A percentile compares a stretch with the other conserved stretches of the same genome.
Evolutionary conservation across 2,329 filamentous ascomycete species (phyloP).

Genomic region (Aspergillus sclerotialis): DNA sequence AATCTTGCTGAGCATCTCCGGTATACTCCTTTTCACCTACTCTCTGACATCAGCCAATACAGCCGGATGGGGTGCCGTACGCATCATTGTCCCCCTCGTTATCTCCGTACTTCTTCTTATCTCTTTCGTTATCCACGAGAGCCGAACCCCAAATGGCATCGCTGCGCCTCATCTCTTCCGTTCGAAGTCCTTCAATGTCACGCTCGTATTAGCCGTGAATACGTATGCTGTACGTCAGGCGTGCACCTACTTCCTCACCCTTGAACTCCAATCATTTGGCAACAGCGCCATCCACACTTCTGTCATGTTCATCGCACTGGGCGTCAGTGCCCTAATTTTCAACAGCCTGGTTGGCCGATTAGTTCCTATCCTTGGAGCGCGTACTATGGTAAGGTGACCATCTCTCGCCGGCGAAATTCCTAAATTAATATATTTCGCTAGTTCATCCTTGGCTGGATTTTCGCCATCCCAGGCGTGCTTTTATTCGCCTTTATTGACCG

Average conservation of each 20-base stretch:
- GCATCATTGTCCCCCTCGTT: neutral
- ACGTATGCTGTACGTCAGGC: constrained; percentile 1
- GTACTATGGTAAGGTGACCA: too few relatives aligned
- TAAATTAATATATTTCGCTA: too few relatives aligned
- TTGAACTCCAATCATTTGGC: constrained; percentile 2
- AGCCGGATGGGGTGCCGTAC: neutral
- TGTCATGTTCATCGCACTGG: too few relatives aligned
- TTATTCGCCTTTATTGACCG: neutral
- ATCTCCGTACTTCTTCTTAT: neutral
- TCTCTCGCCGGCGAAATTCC: too few relatives aligned
- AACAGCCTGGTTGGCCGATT: too few relatives aligned
- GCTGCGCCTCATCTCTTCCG: neutral
- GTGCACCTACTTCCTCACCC: neutral
- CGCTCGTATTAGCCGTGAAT: neutral
- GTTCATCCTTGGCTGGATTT: neutral
- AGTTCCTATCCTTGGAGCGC: too few relatives aligned
- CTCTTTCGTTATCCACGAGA: neutral
- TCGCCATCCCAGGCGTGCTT: neutral
- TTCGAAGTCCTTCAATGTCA: neutral
- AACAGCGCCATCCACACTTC: too few relatives aligned
- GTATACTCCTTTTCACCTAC: neutral
- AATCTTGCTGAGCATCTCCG: neutral
- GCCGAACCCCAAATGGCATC: neutral
- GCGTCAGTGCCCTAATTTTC: neutral
- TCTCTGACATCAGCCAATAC: neutral